These are phyloP conservation scores for Yamadazyma atmosphaerica DNA, from an alignment of 1,139 yeast genomes.

Conservation along the genomic window DNA sequence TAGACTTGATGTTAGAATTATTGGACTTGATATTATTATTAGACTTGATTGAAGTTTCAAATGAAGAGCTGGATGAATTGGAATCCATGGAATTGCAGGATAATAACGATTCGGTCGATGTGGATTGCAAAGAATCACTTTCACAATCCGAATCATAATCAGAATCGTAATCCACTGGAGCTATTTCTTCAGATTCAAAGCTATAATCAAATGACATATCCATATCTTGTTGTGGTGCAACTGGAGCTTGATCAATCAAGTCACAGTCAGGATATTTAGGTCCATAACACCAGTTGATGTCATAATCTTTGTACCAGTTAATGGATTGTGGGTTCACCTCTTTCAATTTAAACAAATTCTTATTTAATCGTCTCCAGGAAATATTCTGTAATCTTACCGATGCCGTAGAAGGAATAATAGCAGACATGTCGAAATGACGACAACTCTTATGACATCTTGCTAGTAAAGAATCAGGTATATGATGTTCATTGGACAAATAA, in stretches of 20 bases:
- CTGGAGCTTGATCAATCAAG: slow-evolving; percentile 4
- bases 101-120: slow-evolving; percentile 6
- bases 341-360: slow-evolving; percentile 28
- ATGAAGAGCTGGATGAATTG: slow-evolving; percentile 4
- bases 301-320: slow-evolving; percentile 47
- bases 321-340: slow-evolving; percentile 37
- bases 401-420: slow-evolving; percentile 27
- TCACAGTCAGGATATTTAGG: slow-evolving; percentile 27
- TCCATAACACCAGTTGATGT: slow-evolving; percentile 49
- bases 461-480: slow-evolving; percentile 13
- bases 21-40: too few species aligned
- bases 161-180: slow-evolving; percentile 3
- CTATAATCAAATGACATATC: background rate
- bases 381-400: slow-evolving; percentile 35
- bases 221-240: background rate
- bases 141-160: slow-evolving; percentile 5
- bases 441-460: slow-evolving; percentile 18
- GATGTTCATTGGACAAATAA: slow-evolving; percentile 24
- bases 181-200: background rate
- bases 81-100: slow-evolving; percentile 1
- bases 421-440: slow-evolving; percentile 23
- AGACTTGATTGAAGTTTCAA: slow-evolving; percentile 1
- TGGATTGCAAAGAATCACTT: background rate
- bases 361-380: slow-evolving; percentile 45
- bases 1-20: slow-evolving; percentile 1